Evolutionary conservation across 805 yeast genomes (phyloP), one percentile per base, ranked within the genome.

Genomic region (Candida koratica): DNA sequence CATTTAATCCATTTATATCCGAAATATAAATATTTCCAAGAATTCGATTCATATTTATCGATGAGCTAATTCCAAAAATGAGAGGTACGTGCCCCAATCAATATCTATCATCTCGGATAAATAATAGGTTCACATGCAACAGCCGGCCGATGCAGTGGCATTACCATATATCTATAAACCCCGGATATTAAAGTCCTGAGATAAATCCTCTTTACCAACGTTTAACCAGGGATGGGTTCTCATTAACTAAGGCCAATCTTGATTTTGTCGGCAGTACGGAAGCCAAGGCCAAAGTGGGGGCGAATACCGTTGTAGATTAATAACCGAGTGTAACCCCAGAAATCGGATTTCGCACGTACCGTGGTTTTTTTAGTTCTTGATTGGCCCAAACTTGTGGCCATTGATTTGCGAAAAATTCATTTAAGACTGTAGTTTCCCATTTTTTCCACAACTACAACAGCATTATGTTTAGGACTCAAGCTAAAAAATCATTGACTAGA

Each of bases 21-120:
- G 96, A 88, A 11, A 90, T 58, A 58, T 79, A 84, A 2, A 90
- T 71, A 6, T 81, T 80, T 17, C 94, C 95, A n/a, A 85, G 58
- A n/a, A 88, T 71, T 49, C 94, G 67, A 37, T 75, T 68, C 41
- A 72, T 27, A 18, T 24, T 24, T 8, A 6, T 12, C 11, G 11
- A 14, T 5, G 26, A n/a, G 11, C 6, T 8, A 10, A 20, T 20
- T n/a, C n/a, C n/a, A n/a, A n/a, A n/a, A n/a, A n/a, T n/a, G n/a
- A n/a, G n/a, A n/a, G n/a, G n/a, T n/a, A n/a, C n/a, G n/a, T n/a
- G n/a, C n/a, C n/a, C n/a, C n/a, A n/a, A n/a, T n/a, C n/a, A 12
- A 14, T 5, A 27, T 27, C 20, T 16, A 18, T 18, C 17, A 18
- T 14, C 18, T 28, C 31, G 31, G 31, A 28, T 28, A 28, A 28